Evolutionary conservation across 2,329 filamentous ascomycete genomes (phyloP).

Genomic region (Trichothecium roseum): DNA sequence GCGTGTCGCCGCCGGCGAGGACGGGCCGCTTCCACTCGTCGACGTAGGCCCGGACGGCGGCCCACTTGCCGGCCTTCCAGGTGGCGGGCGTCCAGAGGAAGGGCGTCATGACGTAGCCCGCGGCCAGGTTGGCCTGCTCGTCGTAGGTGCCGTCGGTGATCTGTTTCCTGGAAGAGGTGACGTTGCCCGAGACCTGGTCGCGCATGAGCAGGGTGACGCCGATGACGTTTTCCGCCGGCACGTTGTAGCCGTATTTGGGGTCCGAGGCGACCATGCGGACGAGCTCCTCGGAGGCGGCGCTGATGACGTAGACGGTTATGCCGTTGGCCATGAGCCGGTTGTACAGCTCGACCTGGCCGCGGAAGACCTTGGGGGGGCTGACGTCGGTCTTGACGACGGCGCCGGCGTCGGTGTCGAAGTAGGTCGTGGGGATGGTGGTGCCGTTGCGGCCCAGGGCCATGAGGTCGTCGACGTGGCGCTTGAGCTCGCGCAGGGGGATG

Average conservation of each 20-base stretch:
- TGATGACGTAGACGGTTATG: constrained; percentile 32
- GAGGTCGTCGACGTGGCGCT: constrained; percentile 35
- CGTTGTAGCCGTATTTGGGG: constrained; percentile 33
- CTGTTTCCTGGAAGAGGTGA: constrained; percentile 26
- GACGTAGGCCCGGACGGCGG: constrained; percentile 30
- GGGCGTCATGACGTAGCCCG: constrained; percentile 25
- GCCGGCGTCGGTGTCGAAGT: constrained; percentile 25
- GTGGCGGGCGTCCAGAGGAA: constrained; percentile 31
- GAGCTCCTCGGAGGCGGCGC: constrained; percentile 30
- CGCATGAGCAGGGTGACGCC: constrained; percentile 28
- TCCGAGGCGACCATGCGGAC: constrained; percentile 35
- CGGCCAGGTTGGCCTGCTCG: constrained; percentile 24
- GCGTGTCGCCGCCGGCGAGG: constrained; percentile 31
- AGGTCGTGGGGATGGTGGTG: constrained; percentile 20
- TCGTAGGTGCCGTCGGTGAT: constrained; percentile 25
- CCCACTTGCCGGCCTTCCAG: constrained; percentile 33
- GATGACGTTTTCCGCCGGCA: constrained; percentile 31
- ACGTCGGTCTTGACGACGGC: constrained; percentile 16
- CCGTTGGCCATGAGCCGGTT: constrained; percentile 30
- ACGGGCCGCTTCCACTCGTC: constrained; percentile 31
- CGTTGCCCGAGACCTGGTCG: constrained; percentile 14
- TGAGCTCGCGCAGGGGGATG: constrained; percentile 31
- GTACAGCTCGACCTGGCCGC: constrained; percentile 31
- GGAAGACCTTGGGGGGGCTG: constrained; percentile 23
- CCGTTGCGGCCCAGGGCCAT: constrained; percentile 29